phyloP scores from a whole-genome alignment of 2,329 filamentous ascomycete genomes.

The Neocucurbitaria cava region DNA sequence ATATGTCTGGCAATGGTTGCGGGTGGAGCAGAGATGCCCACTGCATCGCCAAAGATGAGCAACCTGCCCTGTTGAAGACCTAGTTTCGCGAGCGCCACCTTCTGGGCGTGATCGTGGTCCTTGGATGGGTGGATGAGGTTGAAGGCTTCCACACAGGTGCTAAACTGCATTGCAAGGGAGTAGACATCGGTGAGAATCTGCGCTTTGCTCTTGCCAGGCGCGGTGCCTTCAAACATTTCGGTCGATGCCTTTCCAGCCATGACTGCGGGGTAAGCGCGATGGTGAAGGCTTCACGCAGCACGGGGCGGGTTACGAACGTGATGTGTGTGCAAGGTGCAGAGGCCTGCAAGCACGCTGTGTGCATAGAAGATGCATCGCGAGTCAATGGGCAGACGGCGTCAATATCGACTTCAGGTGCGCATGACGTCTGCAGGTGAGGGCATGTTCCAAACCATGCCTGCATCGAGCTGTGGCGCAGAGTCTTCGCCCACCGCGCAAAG shows the following conservation, averaged over 20 bases:
- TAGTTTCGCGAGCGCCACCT: conserved; percentile 52
- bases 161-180: conserved; percentile 55
- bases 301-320: background rate
- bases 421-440: conserved; percentile 43
- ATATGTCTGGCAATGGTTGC: conserved; percentile 52
- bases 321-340: background rate
- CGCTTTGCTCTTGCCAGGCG: conserved; percentile 32
- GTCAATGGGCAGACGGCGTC: conserved; percentile 5
- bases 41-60: conserved; percentile 57
- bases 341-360: background rate
- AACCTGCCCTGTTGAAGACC: conserved; percentile 57
- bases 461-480: conserved; percentile 34
- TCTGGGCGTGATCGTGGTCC: conserved; percentile 52
- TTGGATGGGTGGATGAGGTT: conserved; percentile 54
- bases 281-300: background rate
- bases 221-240: conserved; percentile 25
- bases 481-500: conserved; percentile 23
- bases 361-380: background rate
- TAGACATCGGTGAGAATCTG: conserved; percentile 50
- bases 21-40: conserved; percentile 55
- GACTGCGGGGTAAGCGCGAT: conserved; percentile 31
- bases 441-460: conserved; percentile 21
- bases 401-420: conserved; percentile 26
- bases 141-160: conserved; percentile 57
- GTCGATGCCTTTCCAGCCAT: conserved; percentile 23